A percentile compares a stretch with the other conserved stretches of the same genome.
phyloP scores from a whole-genome alignment of 2,329 filamentous ascomycete species.

The Teratosphaeria pseudoeucalypti region DNA sequence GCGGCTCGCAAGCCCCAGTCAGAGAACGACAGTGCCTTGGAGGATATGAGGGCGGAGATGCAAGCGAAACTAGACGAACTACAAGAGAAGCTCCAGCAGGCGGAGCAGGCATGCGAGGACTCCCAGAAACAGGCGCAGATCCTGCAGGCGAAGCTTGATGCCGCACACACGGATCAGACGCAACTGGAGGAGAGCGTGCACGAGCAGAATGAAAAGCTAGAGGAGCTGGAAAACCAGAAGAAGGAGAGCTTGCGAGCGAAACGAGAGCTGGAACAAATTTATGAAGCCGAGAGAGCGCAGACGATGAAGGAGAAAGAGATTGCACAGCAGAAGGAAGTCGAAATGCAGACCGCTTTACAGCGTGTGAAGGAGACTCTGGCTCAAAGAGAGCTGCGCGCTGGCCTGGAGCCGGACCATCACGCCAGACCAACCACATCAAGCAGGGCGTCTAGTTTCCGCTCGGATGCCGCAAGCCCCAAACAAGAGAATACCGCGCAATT shows the following conservation, averaged over 20 bases:
- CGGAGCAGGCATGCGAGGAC: conserved; percentile 64
- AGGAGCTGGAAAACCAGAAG: conserved; percentile 73
- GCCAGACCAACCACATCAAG: conserved; percentile 43
- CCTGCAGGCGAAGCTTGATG: conserved; percentile 75
- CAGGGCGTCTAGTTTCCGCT: conserved; percentile 19
- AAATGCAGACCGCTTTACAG: conserved; percentile 83
- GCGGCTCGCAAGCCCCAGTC: conserved; percentile 49
- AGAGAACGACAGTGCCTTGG: conserved; percentile 20
- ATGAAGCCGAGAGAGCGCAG: conserved; percentile 78
- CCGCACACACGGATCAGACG: conserved; percentile 69
- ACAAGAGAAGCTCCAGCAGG: conserved; percentile 69
- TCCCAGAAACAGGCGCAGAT: conserved; percentile 70
- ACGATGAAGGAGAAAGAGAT: conserved; percentile 90
- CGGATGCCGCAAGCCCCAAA: conserved; percentile 44
- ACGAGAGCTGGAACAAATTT: conserved; percentile 83
- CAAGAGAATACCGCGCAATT: conserved; percentile 58
- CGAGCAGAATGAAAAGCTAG: conserved; percentile 74
- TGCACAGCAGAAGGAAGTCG: conserved; percentile 71
- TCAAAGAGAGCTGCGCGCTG: conserved; percentile 53
- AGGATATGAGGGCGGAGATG: conserved; percentile 65
- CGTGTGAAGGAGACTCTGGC: conserved; percentile 81
- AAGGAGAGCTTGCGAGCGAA: conserved; percentile 72
- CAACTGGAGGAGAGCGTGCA: conserved; percentile 81
- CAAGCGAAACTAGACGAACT: conserved; percentile 72
- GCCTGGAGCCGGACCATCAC: conserved; percentile 35